Evolutionary conservation across 345 rosid species (phyloP).

Genomic region (Lagerstroemia speciosa): DNA sequence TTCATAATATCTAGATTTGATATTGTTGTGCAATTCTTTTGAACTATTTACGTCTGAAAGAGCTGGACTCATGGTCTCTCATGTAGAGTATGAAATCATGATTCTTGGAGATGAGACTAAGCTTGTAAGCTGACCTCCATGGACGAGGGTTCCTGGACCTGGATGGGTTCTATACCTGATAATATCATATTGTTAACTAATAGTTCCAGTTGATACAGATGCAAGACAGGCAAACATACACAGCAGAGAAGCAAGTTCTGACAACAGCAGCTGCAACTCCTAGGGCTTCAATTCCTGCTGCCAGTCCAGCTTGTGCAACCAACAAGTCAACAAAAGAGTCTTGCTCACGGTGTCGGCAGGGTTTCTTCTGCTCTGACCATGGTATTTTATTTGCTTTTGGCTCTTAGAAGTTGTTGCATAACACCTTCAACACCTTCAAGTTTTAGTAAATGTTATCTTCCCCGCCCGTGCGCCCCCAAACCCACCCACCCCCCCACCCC

Average conservation of each 20-base stretch:
- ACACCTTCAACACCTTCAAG: neutral
- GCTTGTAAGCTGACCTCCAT: neutral
- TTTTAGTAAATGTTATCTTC: too few relatives aligned
- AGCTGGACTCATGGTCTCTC: neutral
- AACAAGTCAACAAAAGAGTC: slow-evolving; percentile 43
- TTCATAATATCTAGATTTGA: neutral
- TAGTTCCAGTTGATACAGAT: slow-evolving; percentile 36
- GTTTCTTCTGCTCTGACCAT: slow-evolving; percentile 96
- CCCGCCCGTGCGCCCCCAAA: too few relatives aligned
- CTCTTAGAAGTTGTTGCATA: neutral
- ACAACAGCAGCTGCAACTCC: slow-evolving; percentile 30
- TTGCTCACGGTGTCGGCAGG: slow-evolving; percentile 82
- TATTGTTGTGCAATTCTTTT: too few relatives aligned
- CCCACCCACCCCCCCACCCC: too few relatives aligned
- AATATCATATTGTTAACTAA: neutral
- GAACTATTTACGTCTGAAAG: neutral
- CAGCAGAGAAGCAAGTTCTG: slow-evolving; percentile 70
- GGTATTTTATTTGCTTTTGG: slow-evolving; percentile 28
- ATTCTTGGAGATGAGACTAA: neutral
- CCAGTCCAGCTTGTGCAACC: slow-evolving; percentile 25
- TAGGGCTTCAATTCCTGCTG: slow-evolving; percentile 24
- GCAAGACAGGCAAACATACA: slow-evolving; percentile 83
- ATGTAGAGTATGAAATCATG: neutral
- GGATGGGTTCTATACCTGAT: neutral
- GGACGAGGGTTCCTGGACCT: neutral